Base-by-base conservation (phyloP, 2,329 filamentous ascomycete genomes). In the Huntiella abstrusa region DNA sequence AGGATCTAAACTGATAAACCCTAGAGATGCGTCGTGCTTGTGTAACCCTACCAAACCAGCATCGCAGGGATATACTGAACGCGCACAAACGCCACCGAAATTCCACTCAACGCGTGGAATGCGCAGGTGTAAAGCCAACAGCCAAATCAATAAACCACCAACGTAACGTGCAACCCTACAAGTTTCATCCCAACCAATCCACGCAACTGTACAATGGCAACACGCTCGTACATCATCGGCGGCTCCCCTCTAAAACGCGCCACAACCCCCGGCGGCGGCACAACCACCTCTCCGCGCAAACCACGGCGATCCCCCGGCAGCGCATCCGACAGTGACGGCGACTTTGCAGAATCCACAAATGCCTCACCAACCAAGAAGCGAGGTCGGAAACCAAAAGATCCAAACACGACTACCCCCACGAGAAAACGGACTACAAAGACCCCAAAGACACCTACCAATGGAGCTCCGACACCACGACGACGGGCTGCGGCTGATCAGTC, bases 401-500 rank as follows among this genome's bases (percentile, higher is more conserved):
- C 41, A 16, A 16, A 42, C 16, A 46, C 52, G 6, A 54, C 60
- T 38, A 57, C 54, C 38, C 55, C 60, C 7, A 61, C 62, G 0
- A 61, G 59, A 4, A 58, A 52, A 12, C 55, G 56, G 46, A 55
- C 60, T 48, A 61, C 61, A 8, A 56, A 61, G 3, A 55, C 53
- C 1, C 54, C 54, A 7, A 58, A 59, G 44, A 47, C 52, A 11
- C 52, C 50, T 34, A 51, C 52, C 3, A 55, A 52, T 51, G 33
- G 43, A 46, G 62, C 60, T 5, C 56, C 64, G 33, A 84, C 80
- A 1, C 80, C 83, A 0, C 72, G 73, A 34, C 71, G 76, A 53
- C 68, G 71, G 37, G 74, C 71, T 51, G 81, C 83, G 52, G 81
- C 81, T 15, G 85, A 95, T 61, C 77, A 82, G 42, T 95, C 87